These are phyloP conservation scores for Phytopythium kandeliae DNA, from an alignment of 352 stramenopile species.

Conservation along the genomic window DNA sequence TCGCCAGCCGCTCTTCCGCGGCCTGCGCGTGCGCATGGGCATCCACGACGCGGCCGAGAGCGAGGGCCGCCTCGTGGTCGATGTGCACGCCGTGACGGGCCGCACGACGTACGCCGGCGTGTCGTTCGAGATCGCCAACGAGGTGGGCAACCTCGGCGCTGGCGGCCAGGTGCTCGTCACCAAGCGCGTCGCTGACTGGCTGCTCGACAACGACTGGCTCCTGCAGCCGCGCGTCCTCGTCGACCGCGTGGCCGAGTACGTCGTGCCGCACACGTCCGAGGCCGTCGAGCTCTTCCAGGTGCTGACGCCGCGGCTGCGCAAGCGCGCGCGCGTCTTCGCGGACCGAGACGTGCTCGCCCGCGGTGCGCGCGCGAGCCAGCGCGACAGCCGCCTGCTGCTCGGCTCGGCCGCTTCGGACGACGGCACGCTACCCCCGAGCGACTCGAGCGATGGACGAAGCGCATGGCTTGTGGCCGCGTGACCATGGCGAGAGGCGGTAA, in stretches of 20 bases:
- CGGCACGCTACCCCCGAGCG: not conserved
- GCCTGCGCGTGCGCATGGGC: slow-evolving; percentile 70
- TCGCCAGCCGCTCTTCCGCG: slow-evolving; percentile 45
- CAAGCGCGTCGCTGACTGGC: slow-evolving; percentile 31
- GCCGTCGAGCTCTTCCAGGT: slow-evolving; percentile 27
- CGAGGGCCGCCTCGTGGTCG: slow-evolving; percentile 28
- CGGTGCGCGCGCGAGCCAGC: not conserved
- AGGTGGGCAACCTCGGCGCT: slow-evolving; percentile 57
- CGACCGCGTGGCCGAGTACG: slow-evolving; percentile 27
- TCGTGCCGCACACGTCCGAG: slow-evolving; percentile 19
- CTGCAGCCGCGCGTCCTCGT: slow-evolving; percentile 19
- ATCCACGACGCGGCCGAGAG: slow-evolving; percentile 50
- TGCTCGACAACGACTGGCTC: slow-evolving; percentile 27
- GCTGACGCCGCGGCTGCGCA: slow-evolving; percentile 17
- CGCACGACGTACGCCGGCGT: slow-evolving; percentile 75
- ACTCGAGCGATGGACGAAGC: not conserved
- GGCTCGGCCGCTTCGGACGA: not conserved
- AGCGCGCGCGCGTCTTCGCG: slow-evolving; percentile 23
- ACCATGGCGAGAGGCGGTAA: too few relatives aligned
- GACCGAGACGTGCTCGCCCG: not conserved
- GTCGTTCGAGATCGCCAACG: slow-evolving; percentile 58
- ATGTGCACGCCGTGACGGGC: slow-evolving; percentile 65
- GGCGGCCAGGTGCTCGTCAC: slow-evolving; percentile 72
- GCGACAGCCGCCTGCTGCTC: not conserved
- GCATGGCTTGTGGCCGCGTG: too few relatives aligned